Evolutionary conservation across 441 rosid genomes (phyloP).

Genomic region (Viola pubescens): DNA sequence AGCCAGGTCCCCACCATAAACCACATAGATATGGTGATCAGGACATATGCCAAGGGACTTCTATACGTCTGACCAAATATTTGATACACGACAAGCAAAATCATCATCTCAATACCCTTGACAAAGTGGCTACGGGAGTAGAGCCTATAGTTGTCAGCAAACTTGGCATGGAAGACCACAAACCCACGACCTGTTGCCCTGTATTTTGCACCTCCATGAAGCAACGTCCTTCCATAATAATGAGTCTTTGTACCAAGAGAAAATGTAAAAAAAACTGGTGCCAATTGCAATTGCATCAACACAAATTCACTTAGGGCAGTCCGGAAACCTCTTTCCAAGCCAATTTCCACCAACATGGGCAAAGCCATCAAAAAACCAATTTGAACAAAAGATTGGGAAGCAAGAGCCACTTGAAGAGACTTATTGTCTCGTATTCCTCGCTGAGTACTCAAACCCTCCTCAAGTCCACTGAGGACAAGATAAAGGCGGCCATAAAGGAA

Average conservation of each 20-base stretch:
- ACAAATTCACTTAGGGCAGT: conserved; percentile 95
- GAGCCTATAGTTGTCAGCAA: conserved; percentile 93
- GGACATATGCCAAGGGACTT: conserved; percentile 73
- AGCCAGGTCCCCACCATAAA: conserved; percentile 99
- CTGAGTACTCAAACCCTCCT: conserved; percentile 62
- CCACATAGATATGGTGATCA: conserved; percentile 96
- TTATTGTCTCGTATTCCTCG: conserved; percentile 82
- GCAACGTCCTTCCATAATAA: conserved; percentile 89
- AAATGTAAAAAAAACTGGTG: conserved; percentile 97
- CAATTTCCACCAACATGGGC: conserved; percentile 99
- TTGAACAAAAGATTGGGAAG: conserved; percentile 98
- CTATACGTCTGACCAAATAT: conserved; percentile 83
- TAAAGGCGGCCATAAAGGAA: conserved; percentile 99
- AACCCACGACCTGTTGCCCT: conserved; percentile 97
- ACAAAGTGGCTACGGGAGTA: conserved; percentile 99
- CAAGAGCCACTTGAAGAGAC: conserved; percentile 97
- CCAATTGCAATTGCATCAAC: conserved; percentile 94
- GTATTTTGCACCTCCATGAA: conserved; percentile 98
- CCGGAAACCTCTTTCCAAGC: conserved; percentile 94
- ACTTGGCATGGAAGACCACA: conserved; percentile 98
- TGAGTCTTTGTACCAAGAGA: conserved; percentile 99
- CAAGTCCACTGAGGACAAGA: conserved; percentile 98
- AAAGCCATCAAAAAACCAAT: conserved; percentile 94
- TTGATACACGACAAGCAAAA: conserved; percentile 81
- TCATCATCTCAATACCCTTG: conserved; percentile 93